Evolutionary conservation across 345 rosid species (phyloP).

Genomic region (Citrus trifoliata): DNA sequence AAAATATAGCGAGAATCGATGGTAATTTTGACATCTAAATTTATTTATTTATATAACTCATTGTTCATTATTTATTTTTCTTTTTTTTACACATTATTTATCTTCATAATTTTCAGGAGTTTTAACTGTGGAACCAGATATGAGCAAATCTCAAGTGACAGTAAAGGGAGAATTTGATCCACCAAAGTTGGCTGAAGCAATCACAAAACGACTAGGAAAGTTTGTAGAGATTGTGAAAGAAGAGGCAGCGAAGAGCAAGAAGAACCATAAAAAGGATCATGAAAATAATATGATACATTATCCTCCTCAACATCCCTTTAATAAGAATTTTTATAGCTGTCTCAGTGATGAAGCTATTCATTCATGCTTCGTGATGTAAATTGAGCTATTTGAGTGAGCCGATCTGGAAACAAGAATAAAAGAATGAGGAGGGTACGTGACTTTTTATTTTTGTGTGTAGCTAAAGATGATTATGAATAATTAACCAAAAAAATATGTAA

Average conservation of each 20-base stretch:
- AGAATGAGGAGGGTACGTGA: background rate
- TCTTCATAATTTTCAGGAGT: slow-evolving; percentile 34
- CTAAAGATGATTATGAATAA: background rate
- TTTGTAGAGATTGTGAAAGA: slow-evolving; percentile 43
- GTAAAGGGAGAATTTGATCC: slow-evolving; percentile 56
- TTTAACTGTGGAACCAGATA: slow-evolving; percentile 47
- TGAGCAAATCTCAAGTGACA: slow-evolving; percentile 41
- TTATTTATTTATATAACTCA: too few relatives aligned
- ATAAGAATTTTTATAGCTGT: slow-evolving; percentile 17
- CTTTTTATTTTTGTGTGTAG: background rate
- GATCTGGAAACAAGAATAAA: background rate
- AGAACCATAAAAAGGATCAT: background rate
- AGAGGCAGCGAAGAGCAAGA: slow-evolving; percentile 16
- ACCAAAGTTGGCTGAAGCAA: slow-evolving; percentile 33
- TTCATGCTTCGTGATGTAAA: slow-evolving; percentile 51
- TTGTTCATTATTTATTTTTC: background rate
- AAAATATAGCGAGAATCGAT: slow-evolving; percentile 39
- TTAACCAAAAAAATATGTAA: too few relatives aligned
- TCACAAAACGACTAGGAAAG: slow-evolving; percentile 40
- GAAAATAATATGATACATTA: slow-evolving; percentile 21
- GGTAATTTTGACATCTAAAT: slow-evolving; percentile 25
- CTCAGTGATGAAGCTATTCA: slow-evolving; percentile 48
- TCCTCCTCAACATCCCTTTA: slow-evolving; percentile 40
- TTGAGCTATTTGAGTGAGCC: background rate
- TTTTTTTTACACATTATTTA: too few relatives aligned